phyloP scores from a whole-genome alignment of 1,284 basidiomycete genomes.

The Microbotryum intermedium region DNA sequence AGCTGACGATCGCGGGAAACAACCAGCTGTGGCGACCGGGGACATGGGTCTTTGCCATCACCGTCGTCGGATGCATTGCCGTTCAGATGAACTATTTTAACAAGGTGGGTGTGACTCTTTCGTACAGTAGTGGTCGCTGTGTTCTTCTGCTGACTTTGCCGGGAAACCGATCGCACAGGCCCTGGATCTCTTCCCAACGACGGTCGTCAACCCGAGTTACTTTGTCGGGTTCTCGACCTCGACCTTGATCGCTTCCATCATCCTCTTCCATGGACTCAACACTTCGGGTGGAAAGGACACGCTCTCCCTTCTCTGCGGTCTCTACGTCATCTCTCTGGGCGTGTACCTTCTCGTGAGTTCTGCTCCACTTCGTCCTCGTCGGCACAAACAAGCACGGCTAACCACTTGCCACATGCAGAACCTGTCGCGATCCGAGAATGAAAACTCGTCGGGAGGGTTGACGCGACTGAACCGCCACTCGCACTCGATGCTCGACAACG shows the following conservation, averaged over 20 bases:
- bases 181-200: constrained; percentile 92
- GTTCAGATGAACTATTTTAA: constrained; percentile 94
- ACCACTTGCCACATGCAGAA: constrained; percentile 3
- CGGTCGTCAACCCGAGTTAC: constrained; percentile 86
- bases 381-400: too few species aligned
- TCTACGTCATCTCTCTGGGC: constrained; percentile 82
- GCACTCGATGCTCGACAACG: constrained; percentile 14
- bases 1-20: constrained; percentile 84
- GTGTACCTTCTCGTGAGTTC: constrained; percentile 30
- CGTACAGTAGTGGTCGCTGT: background rate
- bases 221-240: constrained; percentile 97
- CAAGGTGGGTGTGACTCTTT: constrained; percentile 45
- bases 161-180: constrained; percentile 44
- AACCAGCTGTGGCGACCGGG: constrained; percentile 93
- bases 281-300: constrained; percentile 74
- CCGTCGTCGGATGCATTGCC: constrained; percentile 76
- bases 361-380: background rate
- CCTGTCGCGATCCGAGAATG: constrained; percentile 24
- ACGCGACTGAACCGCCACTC: background rate
- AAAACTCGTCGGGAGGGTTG: background rate
- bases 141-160: background rate
- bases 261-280: constrained; percentile 95
- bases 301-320: constrained; percentile 74
- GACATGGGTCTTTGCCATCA: constrained; percentile 86
- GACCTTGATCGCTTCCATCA: constrained; percentile 87